Percentiles rank a stretch among this genome's conserved stretches.
Evolutionary conservation across 2,329 filamentous ascomycete genomes (phyloP).

Genomic region (Cercospora zeina): DNA sequence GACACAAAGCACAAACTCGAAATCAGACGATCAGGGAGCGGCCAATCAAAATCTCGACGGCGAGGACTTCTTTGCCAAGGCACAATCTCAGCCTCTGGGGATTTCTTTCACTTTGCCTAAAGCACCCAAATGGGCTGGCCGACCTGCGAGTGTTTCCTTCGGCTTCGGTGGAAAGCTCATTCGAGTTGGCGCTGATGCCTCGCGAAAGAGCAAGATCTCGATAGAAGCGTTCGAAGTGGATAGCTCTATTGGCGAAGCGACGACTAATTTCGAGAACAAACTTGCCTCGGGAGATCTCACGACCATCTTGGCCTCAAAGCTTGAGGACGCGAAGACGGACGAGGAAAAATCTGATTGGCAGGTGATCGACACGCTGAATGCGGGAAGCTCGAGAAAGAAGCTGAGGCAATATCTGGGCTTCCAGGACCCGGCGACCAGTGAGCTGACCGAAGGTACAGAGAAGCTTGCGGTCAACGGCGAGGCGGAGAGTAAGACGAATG

Average conservation of each 20-base stretch:
- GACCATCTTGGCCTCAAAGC: constrained; percentile 76
- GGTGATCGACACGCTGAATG: constrained; percentile 84
- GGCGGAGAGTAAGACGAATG: constrained; percentile 42
- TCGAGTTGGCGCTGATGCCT: constrained; percentile 68
- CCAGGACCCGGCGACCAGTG: constrained; percentile 56
- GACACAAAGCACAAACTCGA: constrained; percentile 85
- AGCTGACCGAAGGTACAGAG: constrained; percentile 45
- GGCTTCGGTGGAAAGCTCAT: constrained; percentile 94
- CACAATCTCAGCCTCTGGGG: constrained; percentile 85
- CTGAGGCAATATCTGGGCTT: constrained; percentile 92
- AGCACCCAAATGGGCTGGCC: constrained; percentile 86
- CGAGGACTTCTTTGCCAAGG: constrained; percentile 94
- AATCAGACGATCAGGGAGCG: constrained; percentile 63
- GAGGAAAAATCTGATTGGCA: constrained; percentile 97
- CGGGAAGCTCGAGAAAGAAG: constrained; percentile 79
- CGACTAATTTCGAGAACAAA: constrained; percentile 81
- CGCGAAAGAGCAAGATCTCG: constrained; percentile 69
- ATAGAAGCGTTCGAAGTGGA: constrained; percentile 91
- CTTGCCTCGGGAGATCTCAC: constrained; percentile 75
- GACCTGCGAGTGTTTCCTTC: constrained; percentile 83
- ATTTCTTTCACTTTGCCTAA: constrained; percentile 83
- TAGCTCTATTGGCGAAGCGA: constrained; percentile 77
- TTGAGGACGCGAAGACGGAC: constrained; percentile 72
- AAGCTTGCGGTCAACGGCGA: constrained; percentile 55
- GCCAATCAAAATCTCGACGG: constrained; percentile 71